Percentiles rank a stretch among this genome's conserved stretches.
Conservation (phyloP, 208 protist genomes). For the Crithidia sp. region DNA sequence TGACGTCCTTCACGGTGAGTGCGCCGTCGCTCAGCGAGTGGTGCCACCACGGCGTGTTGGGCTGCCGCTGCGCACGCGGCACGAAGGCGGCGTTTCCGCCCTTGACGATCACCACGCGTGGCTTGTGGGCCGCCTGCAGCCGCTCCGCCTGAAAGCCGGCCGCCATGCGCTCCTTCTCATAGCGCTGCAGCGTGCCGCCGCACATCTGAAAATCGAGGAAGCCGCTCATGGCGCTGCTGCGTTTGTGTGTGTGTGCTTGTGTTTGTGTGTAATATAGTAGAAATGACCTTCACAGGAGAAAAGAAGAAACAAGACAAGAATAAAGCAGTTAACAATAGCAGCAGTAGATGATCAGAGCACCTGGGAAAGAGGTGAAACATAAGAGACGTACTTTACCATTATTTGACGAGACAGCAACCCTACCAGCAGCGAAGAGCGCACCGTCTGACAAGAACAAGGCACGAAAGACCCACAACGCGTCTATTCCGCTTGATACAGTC, state of each 20-base stretch:
- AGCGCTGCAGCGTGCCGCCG: conserved; percentile 15
- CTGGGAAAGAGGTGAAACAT: too few relatives aligned
- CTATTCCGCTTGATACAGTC: too few relatives aligned
- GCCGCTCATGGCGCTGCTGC: conserved; percentile 2
- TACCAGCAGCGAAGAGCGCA: too few relatives aligned
- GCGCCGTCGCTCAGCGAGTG: conserved; percentile 21
- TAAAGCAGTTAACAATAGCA: too few relatives aligned
- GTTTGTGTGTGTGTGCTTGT: not conserved
- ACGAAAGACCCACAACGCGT: too few relatives aligned
- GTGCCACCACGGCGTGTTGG: conserved; percentile 24
- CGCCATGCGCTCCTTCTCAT: conserved; percentile 25
- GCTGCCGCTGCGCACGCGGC: conserved; percentile 13
- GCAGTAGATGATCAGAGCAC: too few relatives aligned
- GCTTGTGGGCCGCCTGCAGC: conserved; percentile 19
- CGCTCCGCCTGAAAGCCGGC: conserved; percentile 25
- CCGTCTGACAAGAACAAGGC: too few relatives aligned
- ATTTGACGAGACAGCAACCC: too few relatives aligned
- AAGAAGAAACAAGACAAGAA: too few relatives aligned
- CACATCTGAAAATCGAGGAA: conserved; percentile 5
- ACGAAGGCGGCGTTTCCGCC: conserved; percentile 3
- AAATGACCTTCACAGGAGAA: too few relatives aligned
- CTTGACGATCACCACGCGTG: conserved; percentile 26
- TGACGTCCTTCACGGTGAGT: conserved; percentile 15
- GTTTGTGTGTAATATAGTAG: too few relatives aligned
- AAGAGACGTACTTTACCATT: too few relatives aligned